phyloP scores from a whole-genome alignment of 495 filamentous ascomycete genomes.

The Parathielavia appendiculata region DNA sequence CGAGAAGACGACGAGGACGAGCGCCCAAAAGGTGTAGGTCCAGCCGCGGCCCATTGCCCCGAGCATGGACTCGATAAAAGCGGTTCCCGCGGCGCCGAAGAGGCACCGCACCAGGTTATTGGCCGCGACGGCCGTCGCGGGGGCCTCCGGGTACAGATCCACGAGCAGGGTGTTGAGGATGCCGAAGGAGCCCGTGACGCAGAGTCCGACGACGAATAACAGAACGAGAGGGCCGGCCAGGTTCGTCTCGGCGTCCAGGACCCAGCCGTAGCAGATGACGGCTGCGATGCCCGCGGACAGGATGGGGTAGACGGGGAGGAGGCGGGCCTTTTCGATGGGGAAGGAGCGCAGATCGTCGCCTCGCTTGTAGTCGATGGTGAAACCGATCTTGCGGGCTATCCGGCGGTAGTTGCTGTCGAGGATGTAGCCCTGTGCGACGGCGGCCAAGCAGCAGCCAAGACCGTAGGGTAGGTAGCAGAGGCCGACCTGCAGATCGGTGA shows the following conservation, averaged over 20 bases:
- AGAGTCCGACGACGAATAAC: constrained; percentile 50
- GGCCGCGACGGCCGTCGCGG: constrained; percentile 45
- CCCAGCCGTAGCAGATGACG: constrained; percentile 56
- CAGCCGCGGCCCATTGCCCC: constrained; percentile 41
- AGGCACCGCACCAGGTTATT: constrained; percentile 46
- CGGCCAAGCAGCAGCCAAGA: constrained; percentile 61
- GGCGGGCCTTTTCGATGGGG: constrained; percentile 60
- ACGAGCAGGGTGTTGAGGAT: constrained; percentile 46
- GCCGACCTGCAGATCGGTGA: constrained; percentile 62
- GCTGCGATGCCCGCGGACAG: constrained; percentile 38
- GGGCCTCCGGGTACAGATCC: constrained; percentile 42
- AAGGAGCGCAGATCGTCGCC: constrained; percentile 52
- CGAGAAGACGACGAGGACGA: constrained; percentile 34
- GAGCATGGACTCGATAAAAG: constrained; percentile 43
- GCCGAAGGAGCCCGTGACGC: constrained; percentile 50
- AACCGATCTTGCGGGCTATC: constrained; percentile 43
- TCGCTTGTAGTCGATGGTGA: constrained; percentile 48
- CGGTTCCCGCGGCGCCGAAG: constrained; percentile 40
- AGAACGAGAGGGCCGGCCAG: constrained; percentile 51
- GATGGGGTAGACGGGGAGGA: constrained; percentile 50
- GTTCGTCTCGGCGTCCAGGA: constrained; percentile 41
- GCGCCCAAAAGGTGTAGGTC: constrained; percentile 44
- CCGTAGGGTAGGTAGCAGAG: constrained; percentile 59
- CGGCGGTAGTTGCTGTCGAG: constrained; percentile 54
- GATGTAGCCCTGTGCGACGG: constrained; percentile 57